Evolutionary conservation across 2,329 filamentous ascomycete genomes (phyloP).

Genomic region (Hypoxylon sp.): DNA sequence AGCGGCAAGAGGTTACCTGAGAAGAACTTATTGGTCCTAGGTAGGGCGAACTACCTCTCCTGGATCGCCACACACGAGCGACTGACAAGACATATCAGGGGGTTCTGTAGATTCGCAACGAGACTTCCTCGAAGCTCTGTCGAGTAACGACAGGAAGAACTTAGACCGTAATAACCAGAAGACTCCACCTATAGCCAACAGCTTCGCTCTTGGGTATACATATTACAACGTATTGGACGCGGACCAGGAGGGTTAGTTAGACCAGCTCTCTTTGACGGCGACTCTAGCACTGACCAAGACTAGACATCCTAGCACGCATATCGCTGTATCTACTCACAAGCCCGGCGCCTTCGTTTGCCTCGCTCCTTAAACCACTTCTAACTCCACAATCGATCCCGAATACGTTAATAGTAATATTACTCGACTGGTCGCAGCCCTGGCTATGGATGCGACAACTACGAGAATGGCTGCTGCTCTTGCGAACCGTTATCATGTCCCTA

Average conservation of each 20-base stretch:
- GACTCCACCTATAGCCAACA: slow-evolving; percentile 86
- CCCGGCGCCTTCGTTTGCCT: slow-evolving; percentile 85
- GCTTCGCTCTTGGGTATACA: slow-evolving; percentile 92
- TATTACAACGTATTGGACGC: slow-evolving; percentile 95
- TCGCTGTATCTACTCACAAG: slow-evolving; percentile 91
- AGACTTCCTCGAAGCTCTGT: slow-evolving; percentile 81
- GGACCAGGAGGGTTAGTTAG: slow-evolving; percentile 84
- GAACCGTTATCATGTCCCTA: slow-evolving; percentile 80
- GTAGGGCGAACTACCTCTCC: slow-evolving; percentile 60
- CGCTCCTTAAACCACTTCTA: slow-evolving; percentile 85
- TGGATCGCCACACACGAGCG: slow-evolving; percentile 17
- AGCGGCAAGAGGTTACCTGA: slow-evolving; percentile 91
- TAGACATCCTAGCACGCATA: slow-evolving; percentile 90
- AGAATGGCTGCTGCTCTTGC: slow-evolving; percentile 89
- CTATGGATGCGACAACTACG: slow-evolving; percentile 90
- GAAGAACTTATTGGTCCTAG: slow-evolving; percentile 90
- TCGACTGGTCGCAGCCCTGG: slow-evolving; percentile 97
- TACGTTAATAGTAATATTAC: slow-evolving; percentile 88
- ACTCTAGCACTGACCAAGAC: slow-evolving; percentile 40
- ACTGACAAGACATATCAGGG: slow-evolving; percentile 66
- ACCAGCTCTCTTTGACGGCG: slow-evolving; percentile 59
- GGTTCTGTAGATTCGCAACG: slow-evolving; percentile 86
- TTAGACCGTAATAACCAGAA: slow-evolving; percentile 70
- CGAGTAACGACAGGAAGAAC: slow-evolving; percentile 67
- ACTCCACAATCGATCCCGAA: slow-evolving; percentile 87